These are phyloP conservation scores for Metarhizium guizhouense DNA, from an alignment of 2,329 filamentous ascomycete genomes.

Conservation along the genomic window DNA sequence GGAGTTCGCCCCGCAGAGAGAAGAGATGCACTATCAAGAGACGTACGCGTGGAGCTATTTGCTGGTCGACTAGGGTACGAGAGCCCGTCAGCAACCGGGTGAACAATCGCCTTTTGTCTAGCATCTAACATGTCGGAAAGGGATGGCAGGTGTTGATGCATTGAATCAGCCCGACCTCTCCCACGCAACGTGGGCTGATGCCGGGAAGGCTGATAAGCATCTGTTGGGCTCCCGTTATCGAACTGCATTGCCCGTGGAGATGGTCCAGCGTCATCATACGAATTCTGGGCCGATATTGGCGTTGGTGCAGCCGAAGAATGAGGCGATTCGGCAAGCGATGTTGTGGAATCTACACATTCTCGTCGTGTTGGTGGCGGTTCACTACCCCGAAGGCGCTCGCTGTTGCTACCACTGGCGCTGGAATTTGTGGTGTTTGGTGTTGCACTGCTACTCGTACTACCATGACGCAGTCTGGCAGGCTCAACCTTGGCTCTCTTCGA, in stretches of 20 bases:
- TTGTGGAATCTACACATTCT: conserved; percentile 38
- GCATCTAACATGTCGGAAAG: conserved; percentile 39
- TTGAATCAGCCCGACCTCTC: conserved; percentile 12
- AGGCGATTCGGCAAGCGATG: conserved; percentile 36
- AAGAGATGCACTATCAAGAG: conserved; percentile 18
- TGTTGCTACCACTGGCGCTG: conserved; percentile 38
- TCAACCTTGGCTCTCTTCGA: conserved; percentile 42
- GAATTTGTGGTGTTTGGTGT: conserved; percentile 26
- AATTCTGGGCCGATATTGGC: conserved; percentile 24
- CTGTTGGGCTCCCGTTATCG: conserved; percentile 22
- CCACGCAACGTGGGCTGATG: conserved; percentile 20
- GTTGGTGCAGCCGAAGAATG: conserved; percentile 30
- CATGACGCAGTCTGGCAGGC: conserved; percentile 23
- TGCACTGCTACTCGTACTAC: conserved; percentile 31
- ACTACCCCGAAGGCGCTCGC: conserved; percentile 37
- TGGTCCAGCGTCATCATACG: conserved; percentile 32
- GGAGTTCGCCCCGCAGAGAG: conserved; percentile 23
- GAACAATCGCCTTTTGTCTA: conserved; percentile 13
- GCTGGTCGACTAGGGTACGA: background rate
- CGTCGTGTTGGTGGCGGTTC: conserved; percentile 38
- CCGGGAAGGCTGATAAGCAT: conserved; percentile 16
- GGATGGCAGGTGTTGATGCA: conserved; percentile 33
- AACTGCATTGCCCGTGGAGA: conserved; percentile 33
- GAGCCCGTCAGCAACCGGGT: conserved; percentile 8
- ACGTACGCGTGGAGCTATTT: conserved; percentile 10